These are phyloP conservation scores for Ilex aquifolium DNA, from an alignment of 257 asterid species.

Conservation along the genomic window DNA sequence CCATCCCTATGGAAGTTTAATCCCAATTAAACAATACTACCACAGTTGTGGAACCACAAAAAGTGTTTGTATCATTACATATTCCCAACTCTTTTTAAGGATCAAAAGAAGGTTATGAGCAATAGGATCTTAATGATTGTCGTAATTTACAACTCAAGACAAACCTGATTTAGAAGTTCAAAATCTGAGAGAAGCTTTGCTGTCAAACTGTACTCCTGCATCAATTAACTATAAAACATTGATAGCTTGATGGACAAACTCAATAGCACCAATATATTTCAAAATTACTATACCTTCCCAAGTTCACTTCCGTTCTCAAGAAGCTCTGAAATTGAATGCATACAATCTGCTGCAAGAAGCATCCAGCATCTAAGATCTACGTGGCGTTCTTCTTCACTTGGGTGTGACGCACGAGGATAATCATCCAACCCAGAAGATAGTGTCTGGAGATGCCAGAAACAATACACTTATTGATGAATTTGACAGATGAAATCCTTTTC, in stretches of 20 bases:
- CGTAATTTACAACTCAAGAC: neutral
- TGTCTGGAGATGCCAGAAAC: conserved; percentile 42
- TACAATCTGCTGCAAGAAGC: conserved; percentile 93
- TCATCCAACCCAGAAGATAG: conserved; percentile 97
- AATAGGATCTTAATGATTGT: no score
- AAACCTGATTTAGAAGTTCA: conserved; percentile 79
- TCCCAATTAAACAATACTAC: neutral
- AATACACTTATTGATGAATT: conserved; percentile 10
- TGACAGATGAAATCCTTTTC: conserved; percentile 3
- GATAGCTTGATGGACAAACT: neutral
- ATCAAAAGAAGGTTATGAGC: no score
- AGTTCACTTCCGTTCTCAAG: conserved; percentile 49
- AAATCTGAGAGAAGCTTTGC: conserved; percentile 83
- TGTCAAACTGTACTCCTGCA: conserved; percentile 68
- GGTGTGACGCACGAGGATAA: conserved; percentile 99
- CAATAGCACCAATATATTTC: neutral
- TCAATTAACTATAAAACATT: conserved; percentile 22
- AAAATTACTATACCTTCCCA: conserved; percentile 43
- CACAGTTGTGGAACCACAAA: neutral
- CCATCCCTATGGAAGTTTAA: neutral
- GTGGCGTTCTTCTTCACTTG: conserved; percentile 87
- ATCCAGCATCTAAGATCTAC: conserved; percentile 99
- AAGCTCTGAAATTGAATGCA: conserved; percentile 78
- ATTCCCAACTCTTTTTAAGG: no score
- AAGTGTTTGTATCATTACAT: no score